A percentile compares a stretch with the other conserved stretches of the same genome.
Evolutionary conservation across 305 asterid species (phyloP).

Genomic region (Fraxinus angustifolia): DNA sequence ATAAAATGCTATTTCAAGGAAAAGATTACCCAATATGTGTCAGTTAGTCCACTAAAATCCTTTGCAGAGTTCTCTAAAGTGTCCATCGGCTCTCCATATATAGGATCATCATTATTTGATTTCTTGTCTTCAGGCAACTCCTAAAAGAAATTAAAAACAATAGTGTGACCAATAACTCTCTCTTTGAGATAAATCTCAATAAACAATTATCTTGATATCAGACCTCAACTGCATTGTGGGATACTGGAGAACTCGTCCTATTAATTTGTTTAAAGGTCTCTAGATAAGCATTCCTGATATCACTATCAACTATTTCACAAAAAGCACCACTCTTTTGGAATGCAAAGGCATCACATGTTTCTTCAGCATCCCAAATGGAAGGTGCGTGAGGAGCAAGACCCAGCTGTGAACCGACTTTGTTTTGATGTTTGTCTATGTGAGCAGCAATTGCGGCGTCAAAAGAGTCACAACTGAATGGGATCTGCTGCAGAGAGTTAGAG

Average conservation of each 20-base stretch:
- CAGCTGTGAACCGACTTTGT: constrained; percentile 44
- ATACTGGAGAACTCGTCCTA: constrained; percentile 33
- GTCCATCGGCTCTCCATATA: constrained; percentile 35
- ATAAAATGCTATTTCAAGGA: constrained; percentile 18
- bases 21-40: constrained; percentile 78
- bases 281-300: constrained; percentile 28
- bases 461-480: constrained; percentile 77
- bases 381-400: constrained; percentile 41
- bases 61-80: constrained; percentile 41
- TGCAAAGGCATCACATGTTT: constrained; percentile 88
- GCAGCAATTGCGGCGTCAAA: constrained; percentile 98
- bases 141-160: constrained; percentile 32
- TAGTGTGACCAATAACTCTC: constrained; percentile 16
- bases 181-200: constrained; percentile 11
- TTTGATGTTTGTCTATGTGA: constrained; percentile 75
- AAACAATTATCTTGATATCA: constrained; percentile 14
- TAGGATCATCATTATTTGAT: constrained; percentile 27
- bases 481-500: constrained; percentile 50
- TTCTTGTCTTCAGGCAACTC: constrained; percentile 46
- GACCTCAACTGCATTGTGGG: constrained; percentile 53
- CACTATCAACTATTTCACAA: constrained; percentile 26
- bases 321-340: constrained; percentile 51
- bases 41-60: constrained; percentile 67
- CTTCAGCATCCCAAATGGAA: constrained; percentile 94
- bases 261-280: constrained; percentile 32